Evolutionary conservation across 2,329 filamentous ascomycete species (phyloP).

Genomic region (Aschersonia sp.): DNA sequence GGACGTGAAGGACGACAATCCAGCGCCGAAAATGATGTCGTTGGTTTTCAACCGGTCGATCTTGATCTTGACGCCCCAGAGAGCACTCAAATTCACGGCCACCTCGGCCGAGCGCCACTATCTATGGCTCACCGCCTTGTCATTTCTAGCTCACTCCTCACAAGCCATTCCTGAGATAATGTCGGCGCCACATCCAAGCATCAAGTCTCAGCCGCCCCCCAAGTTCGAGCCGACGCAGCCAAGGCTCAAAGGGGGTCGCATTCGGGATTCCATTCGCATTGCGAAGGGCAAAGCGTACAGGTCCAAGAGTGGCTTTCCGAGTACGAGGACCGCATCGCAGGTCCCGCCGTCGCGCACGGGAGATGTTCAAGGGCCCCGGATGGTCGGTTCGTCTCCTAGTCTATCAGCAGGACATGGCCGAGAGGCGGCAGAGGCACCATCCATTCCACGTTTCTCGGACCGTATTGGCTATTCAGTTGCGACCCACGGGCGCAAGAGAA

Average conservation of each 20-base stretch:
- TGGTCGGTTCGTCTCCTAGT: slow-evolving; percentile 24
- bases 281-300: slow-evolving; percentile 55
- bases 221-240: slow-evolving; percentile 34
- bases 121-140: slow-evolving; percentile 85
- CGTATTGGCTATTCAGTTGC: slow-evolving; percentile 27
- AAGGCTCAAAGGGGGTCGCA: slow-evolving; percentile 38
- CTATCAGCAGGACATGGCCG: slow-evolving; percentile 23
- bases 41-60: slow-evolving; percentile 82
- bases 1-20: slow-evolving; percentile 90
- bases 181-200: slow-evolving; percentile 30
- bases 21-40: slow-evolving; percentile 55
- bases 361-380: slow-evolving; percentile 20
- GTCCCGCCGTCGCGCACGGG: slow-evolving; percentile 21
- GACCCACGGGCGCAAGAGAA: slow-evolving; percentile 68
- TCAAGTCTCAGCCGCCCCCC: slow-evolving; percentile 24
- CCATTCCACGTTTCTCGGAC: slow-evolving; percentile 55
- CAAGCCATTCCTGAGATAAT: slow-evolving; percentile 66
- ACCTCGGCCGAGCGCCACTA: slow-evolving; percentile 74
- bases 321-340: slow-evolving; percentile 28
- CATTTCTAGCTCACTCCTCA: slow-evolving; percentile 83
- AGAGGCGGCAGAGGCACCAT: slow-evolving; percentile 56
- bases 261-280: slow-evolving; percentile 79
- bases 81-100: slow-evolving; percentile 91
- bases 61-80: slow-evolving; percentile 80
- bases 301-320: slow-evolving; percentile 37